Evolutionary conservation across 2,329 filamentous ascomycete species (phyloP).

Genomic region (Apiospora aurea): DNA sequence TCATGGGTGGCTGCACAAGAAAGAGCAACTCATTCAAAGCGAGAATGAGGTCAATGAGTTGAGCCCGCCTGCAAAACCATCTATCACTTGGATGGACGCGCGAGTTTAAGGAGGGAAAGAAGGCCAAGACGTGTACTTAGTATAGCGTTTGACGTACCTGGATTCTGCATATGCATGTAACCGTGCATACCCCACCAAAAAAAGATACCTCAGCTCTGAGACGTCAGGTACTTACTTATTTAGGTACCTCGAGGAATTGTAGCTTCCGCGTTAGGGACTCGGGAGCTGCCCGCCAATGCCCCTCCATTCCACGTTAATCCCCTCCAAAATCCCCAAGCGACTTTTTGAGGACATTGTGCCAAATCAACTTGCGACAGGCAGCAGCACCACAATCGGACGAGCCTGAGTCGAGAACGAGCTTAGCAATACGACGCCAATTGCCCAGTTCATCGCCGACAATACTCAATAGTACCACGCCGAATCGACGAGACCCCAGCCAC

Average conservation of each 20-base stretch:
- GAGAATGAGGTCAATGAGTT: too few relatives aligned
- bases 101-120: background rate
- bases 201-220: background rate
- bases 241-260: background rate
- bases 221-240: background rate
- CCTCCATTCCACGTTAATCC: conserved; percentile 5
- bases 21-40: conserved; percentile 88
- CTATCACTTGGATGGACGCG: background rate
- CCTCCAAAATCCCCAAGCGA: conserved; percentile 1
- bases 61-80: background rate
- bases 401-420: background rate
- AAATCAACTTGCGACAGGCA: background rate
- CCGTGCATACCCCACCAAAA: background rate
- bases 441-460: background rate
- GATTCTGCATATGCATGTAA: conserved; percentile 4
- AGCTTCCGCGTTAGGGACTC: background rate
- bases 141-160: background rate
- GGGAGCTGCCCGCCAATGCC: conserved; percentile 11
- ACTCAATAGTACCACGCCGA: background rate
- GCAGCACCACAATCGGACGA: background rate
- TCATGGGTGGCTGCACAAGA: conserved; percentile 90
- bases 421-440: background rate
- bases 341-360: background rate
- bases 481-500: background rate
- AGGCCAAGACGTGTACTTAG: background rate